Conservation (phyloP, 352 stramenopile species). For the Phytopythium cucurbitacearum region DNA sequence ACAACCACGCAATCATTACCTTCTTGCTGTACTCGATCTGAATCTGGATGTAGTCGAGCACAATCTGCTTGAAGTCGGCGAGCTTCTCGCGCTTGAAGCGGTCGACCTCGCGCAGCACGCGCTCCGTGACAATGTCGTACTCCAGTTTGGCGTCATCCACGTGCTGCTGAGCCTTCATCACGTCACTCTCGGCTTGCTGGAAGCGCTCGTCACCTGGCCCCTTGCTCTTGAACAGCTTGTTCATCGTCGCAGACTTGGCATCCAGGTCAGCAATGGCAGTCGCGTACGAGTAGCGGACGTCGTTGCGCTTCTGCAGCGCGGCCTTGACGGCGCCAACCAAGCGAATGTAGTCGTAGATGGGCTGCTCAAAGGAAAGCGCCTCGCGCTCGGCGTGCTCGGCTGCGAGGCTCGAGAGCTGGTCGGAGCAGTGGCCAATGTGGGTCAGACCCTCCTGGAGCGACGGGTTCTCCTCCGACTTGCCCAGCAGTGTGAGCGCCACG, state of each 20-base stretch:
- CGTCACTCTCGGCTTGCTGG: slow-evolving; percentile 81
- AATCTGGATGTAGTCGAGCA: slow-evolving; percentile 96
- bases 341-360: slow-evolving; percentile 95
- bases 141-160: slow-evolving; percentile 90
- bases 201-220: slow-evolving; percentile 75
- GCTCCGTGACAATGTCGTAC: slow-evolving; percentile 92
- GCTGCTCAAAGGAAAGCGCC: slow-evolving; percentile 92
- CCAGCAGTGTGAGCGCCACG: slow-evolving; percentile 93
- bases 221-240: slow-evolving; percentile 63
- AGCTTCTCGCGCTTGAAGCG: slow-evolving; percentile 95
- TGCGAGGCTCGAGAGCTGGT: slow-evolving; percentile 89
- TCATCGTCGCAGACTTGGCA: slow-evolving; percentile 53
- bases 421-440: slow-evolving; percentile 91
- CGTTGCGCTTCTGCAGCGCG: slow-evolving; percentile 90
- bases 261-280: slow-evolving; percentile 87
- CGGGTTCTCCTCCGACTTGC: slow-evolving; percentile 91
- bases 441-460: slow-evolving; percentile 90
- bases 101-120: slow-evolving; percentile 96
- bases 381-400: slow-evolving; percentile 93
- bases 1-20: slow-evolving; percentile 19
- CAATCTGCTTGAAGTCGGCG: slow-evolving; percentile 93
- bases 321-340: slow-evolving; percentile 94
- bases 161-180: slow-evolving; percentile 76
- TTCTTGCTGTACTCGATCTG: slow-evolving; percentile 97
- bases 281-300: slow-evolving; percentile 88